Evolutionary conservation across 331 rosid species (phyloP).

Genomic region (Erythrophleum ivorense): DNA sequence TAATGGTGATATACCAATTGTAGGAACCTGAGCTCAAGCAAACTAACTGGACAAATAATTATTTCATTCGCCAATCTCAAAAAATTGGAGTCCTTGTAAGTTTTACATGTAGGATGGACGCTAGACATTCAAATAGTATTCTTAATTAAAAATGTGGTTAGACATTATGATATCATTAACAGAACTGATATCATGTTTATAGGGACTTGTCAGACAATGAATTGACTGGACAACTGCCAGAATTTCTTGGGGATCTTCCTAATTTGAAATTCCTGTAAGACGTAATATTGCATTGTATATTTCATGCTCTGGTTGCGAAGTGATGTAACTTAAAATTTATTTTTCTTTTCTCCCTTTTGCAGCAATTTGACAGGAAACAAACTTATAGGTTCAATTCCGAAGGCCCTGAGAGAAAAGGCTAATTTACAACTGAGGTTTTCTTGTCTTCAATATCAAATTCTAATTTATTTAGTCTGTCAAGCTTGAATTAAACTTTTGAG

Average conservation of each 20-base stretch:
- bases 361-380: not conserved
- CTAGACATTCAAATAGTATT: not conserved
- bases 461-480: not conserved
- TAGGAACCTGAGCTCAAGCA: slow-evolving; percentile 38
- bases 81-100: slow-evolving; percentile 20
- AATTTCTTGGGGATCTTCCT: not conserved
- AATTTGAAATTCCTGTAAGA: slow-evolving; percentile 6
- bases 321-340: not conserved
- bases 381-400: not conserved
- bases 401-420: slow-evolving; percentile 4
- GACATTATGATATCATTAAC: not conserved
- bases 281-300: not conserved
- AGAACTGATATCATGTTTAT: not conserved
- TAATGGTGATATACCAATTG: not conserved
- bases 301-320: not conserved
- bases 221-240: slow-evolving; percentile 3
- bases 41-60: slow-evolving; percentile 7
- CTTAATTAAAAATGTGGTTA: not conserved
- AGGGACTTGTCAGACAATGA: slow-evolving; percentile 38
- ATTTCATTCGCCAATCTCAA: not conserved
- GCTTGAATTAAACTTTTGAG: not conserved
- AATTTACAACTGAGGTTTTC: slow-evolving; percentile 1
- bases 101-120: not conserved
- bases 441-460: not conserved
- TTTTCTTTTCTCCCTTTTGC: not conserved